These are phyloP conservation scores for Penicillium lagena DNA, from an alignment of 495 filamentous ascomycete genomes.

Conservation along the genomic window DNA sequence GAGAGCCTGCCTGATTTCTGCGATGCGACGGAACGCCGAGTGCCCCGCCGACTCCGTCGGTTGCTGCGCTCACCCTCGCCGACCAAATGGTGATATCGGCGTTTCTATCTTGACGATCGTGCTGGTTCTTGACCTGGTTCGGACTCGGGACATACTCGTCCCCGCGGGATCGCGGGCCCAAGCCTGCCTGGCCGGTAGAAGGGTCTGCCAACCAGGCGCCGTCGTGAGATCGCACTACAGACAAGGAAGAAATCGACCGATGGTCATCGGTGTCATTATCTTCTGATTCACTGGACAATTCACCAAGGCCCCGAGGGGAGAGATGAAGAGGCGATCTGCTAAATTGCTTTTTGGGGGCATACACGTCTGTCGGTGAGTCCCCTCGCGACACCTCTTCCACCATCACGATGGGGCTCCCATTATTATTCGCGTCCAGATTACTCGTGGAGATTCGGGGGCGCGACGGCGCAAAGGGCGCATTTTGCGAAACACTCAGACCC, in stretches of 20 bases:
- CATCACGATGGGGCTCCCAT: conserved; percentile 40
- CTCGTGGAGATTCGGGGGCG: conserved; percentile 13
- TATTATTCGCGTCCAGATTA: conserved; percentile 11
- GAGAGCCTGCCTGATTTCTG: conserved; percentile 10
- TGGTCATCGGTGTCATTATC: conserved; percentile 20
- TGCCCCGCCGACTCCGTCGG: conserved; percentile 34
- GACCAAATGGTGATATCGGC: conserved; percentile 41
- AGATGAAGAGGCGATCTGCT: conserved; percentile 36
- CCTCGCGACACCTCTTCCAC: conserved; percentile 40
- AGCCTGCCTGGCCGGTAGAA: conserved; percentile 27
- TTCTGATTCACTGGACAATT: conserved; percentile 21
- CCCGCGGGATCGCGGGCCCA: conserved; percentile 33
- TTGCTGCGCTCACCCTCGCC: conserved; percentile 31
- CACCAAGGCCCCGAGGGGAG: conserved; percentile 20
- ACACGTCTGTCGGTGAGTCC: conserved; percentile 36
- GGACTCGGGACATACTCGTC: conserved; percentile 37
- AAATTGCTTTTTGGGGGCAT: conserved; percentile 15
- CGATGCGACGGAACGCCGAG: conserved; percentile 12
- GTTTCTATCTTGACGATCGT: conserved; percentile 36
- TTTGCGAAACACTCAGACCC: neutral
- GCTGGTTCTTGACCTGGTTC: conserved; percentile 35
- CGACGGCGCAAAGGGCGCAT: conserved; percentile 4
- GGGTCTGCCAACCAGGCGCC: conserved; percentile 27
- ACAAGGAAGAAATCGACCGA: conserved; percentile 6
- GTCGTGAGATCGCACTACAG: conserved; percentile 19